Evolutionary conservation across 768 basidiomycete species (phyloP), one percentile per base, ranked within the genome.

Genomic region (Tylopilus plumbeoviolaceoides): DNA sequence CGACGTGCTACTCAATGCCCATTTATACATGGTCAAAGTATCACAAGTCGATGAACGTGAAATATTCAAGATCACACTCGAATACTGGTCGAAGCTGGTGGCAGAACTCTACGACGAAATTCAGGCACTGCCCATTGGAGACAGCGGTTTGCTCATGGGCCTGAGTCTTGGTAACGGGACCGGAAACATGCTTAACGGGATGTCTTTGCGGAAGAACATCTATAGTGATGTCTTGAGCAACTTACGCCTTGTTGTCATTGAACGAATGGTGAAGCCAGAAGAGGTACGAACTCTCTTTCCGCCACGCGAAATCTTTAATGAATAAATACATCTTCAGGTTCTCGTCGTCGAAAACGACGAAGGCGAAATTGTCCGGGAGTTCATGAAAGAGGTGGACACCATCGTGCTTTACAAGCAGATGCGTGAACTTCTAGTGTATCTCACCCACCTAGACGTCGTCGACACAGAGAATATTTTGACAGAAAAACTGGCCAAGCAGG

Each of bases 181-280:
- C 39, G 79, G 79, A 9, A 86, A 74, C 57, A 80, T 90, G 81
- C 73, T 91, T 23, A 83, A 81, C 56, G 85, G 87, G 45, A 84
- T 89, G 76, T 81, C 87, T 3, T 67, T 95, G 60, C 76, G 97
- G 61, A 95, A 98, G 79, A 92, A 92, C 67, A 89, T 97, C 55
- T 99, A 98, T 67, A 85, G 86, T 55, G 95, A 98, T 59, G 93
- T 99, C 11, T 75, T 99, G 48, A 93, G 89, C 28, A 97, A 99
- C 68, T 69, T 99, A 61, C 82, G 97, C 41, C 72, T 98, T 54
- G 95, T 98, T 42, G 93, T 99, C 64, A 95, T 98, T 61, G 95
- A 98, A 73, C 82, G 91, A 63, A 99, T 99, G 97, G 97, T 98
- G 59, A 99, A 98, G 69, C 97, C 97, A 5, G 97, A 99, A 70